A percentile compares a stretch with the other conserved stretches of the same genome.
Conservation (phyloP, 2,329 filamentous ascomycete species). For the Graphilbum ipis-grandicollis region DNA sequence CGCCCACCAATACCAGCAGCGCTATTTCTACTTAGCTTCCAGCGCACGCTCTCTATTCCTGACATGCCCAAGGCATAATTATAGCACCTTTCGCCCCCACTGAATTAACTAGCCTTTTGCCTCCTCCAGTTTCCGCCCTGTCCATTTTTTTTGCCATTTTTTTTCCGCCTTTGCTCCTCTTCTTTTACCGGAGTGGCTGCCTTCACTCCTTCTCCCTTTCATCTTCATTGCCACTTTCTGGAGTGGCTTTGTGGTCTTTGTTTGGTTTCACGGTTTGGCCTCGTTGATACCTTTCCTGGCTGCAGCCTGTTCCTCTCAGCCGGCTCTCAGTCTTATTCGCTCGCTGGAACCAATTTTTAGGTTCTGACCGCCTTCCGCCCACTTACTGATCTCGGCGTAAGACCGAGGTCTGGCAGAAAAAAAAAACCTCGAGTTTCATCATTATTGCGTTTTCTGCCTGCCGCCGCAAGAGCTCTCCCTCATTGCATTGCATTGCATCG, state of each 20-base stretch:
- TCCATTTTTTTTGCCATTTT: not conserved
- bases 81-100: not conserved
- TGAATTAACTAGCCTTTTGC: not conserved
- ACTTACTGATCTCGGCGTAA: not conserved
- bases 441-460: too few species aligned
- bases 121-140: not conserved
- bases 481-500: too few species aligned
- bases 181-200: not conserved
- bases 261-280: too few species aligned
- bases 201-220: not conserved
- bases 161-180: not conserved
- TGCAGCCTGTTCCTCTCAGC: not conserved
- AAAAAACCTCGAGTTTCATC: not conserved
- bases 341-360: not conserved
- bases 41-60: not conserved
- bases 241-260: too few species aligned
- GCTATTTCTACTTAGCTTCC: conserved; percentile 4
- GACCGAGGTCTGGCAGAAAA: not conserved
- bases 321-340: not conserved
- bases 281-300: not conserved
- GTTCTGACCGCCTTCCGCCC: not conserved
- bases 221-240: too few species aligned
- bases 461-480: too few species aligned
- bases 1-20: conserved; percentile 3
- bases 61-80: not conserved